Evolutionary conservation across 129 eudicot species (phyloP), one percentile per base, ranked within the genome.

Genomic region (Oenanthe sinensis): DNA sequence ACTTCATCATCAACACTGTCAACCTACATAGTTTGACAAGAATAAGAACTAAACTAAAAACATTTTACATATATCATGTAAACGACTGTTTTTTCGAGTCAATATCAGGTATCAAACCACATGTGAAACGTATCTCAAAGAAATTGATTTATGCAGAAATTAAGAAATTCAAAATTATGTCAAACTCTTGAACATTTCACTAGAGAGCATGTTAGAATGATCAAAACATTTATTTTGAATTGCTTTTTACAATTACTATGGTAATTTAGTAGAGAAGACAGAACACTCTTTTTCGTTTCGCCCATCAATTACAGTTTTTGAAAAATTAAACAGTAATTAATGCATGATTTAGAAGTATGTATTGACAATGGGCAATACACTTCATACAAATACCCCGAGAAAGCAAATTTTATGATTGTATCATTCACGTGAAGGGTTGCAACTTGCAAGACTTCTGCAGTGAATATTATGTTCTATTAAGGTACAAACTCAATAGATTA

Each of bases 1-100:
- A 95, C 99, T 83, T 78, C 86, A 83, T 95, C 99, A 76, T 88
- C 88, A 69, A 90, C 96, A 79, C 81, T 73, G 65, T 85, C 81
- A 73, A 88, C 92, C 99, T 94, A 78, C 81, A 86, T 43, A 81
- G 79, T 82, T 54, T 68, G 71, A 76, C 22, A 26, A 63, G 60
- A 49, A 79, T 30, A 48, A 75, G 49, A 58, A 60, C 72, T 43
- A 58, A 9, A 76, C 65, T 49, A 36, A 77, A 16, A 44, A 16
- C 0, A 20, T n/a, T 7, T 46, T 20, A 26, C 2, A 24, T 26
- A 45, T 45, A 65, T 5, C 20, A 24, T 28, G 20, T 28, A 65
- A 65, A 65, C 40, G 28, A 65, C 71, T 16, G 17, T 3, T 24
- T 8, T 8, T 28, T 16, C 71, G 28, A 24, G 39, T n/a, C 20